These are phyloP conservation scores for Phytopythium aichiense DNA, from an alignment of 352 stramenopile genomes.

Conservation along the genomic window DNA sequence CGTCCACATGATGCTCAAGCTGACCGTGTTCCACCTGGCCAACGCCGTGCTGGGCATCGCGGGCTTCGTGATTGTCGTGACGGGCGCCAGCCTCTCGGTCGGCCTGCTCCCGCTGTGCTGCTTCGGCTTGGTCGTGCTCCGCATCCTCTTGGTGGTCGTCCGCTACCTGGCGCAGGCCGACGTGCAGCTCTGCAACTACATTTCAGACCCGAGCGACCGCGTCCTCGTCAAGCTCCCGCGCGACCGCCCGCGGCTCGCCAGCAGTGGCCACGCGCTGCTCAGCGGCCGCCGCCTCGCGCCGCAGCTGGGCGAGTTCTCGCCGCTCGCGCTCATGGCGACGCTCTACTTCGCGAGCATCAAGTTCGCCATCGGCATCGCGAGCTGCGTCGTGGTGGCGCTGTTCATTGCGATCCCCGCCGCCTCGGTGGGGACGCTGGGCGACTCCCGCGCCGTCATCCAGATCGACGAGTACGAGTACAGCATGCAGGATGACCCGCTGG, in stretches of 20 bases:
- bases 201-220: slow-evolving; percentile 35
- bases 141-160: slow-evolving; percentile 39
- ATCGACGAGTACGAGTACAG: slow-evolving; percentile 21
- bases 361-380: slow-evolving; percentile 48
- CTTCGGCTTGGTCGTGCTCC: slow-evolving; percentile 58
- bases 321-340: slow-evolving; percentile 45
- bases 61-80: slow-evolving; percentile 44
- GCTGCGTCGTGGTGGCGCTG: slow-evolving; percentile 28
- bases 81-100: slow-evolving; percentile 27
- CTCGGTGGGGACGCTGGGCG: slow-evolving; percentile 15
- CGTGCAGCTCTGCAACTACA: slow-evolving; percentile 63
- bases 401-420: slow-evolving; percentile 25
- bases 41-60: slow-evolving; percentile 54
- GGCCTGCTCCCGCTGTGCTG: slow-evolving; percentile 60
- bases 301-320: slow-evolving; percentile 47
- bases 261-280: slow-evolving; percentile 22
- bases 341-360: slow-evolving; percentile 71
- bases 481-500: slow-evolving; percentile 29
- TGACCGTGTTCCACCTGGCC: slow-evolving; percentile 54
- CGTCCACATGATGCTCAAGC: slow-evolving; percentile 37
- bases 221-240: slow-evolving; percentile 34
- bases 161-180: slow-evolving; percentile 46
- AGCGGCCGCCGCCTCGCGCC: slow-evolving; percentile 42
- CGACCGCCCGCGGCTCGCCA: background rate
- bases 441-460: slow-evolving; percentile 18